Evolutionary conservation across 345 rosid species (phyloP).

Genomic region (Aurinia saxatilis): DNA sequence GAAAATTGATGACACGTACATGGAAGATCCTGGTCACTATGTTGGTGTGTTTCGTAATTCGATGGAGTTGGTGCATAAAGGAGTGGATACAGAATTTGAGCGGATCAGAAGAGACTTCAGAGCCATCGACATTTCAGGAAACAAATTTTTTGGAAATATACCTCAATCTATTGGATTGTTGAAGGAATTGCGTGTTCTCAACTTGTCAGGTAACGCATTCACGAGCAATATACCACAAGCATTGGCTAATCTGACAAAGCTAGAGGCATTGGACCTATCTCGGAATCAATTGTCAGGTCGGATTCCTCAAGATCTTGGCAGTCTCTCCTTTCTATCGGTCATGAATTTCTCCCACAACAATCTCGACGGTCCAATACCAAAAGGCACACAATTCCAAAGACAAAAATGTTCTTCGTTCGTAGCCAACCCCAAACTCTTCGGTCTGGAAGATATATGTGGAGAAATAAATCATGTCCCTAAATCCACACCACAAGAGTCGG

Average conservation of each 20-base stretch:
- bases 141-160: neutral
- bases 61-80: neutral
- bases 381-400: neutral
- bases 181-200: neutral
- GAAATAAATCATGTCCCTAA: neutral
- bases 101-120: neutral
- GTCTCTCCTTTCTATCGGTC: neutral
- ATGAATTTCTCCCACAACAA: neutral
- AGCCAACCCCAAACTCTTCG: neutral
- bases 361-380: neutral
- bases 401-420: neutral
- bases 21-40: neutral
- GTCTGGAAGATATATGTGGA: neutral
- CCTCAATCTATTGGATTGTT: neutral
- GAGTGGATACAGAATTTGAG: neutral
- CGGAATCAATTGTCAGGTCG: neutral
- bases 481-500: neutral
- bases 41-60: neutral
- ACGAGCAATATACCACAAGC: neutral
- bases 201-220: constrained; percentile 1
- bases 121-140: neutral
- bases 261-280: neutral
- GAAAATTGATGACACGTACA: neutral
- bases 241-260: neutral
- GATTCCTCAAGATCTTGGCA: neutral